Percentiles rank a stretch among this genome's conserved stretches.
These are phyloP conservation scores for Aureobasidium uvarum DNA, from an alignment of 2,329 filamentous ascomycete genomes.

Conservation along the genomic window DNA sequence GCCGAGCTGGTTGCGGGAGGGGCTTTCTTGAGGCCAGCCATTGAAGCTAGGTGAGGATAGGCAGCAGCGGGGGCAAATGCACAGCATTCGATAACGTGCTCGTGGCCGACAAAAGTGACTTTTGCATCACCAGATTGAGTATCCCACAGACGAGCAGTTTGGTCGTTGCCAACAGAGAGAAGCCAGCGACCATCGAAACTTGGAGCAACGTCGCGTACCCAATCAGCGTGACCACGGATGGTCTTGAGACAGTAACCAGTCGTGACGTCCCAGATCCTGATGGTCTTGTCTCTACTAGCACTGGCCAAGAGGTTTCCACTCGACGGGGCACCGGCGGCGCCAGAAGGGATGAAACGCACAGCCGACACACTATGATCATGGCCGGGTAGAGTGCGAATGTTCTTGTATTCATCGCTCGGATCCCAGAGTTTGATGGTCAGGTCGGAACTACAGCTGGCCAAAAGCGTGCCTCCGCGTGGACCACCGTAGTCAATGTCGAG, in stretches of 20 bases:
- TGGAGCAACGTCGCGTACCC: slow-evolving; percentile 85
- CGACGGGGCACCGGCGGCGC: slow-evolving; percentile 71
- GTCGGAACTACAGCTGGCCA: slow-evolving; percentile 83
- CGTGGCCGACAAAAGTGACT: slow-evolving; percentile 78
- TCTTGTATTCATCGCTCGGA: slow-evolving; percentile 88
- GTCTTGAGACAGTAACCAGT: slow-evolving; percentile 92
- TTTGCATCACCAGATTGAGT: slow-evolving; percentile 72
- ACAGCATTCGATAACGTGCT: slow-evolving; percentile 83
- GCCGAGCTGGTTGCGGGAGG: slow-evolving; percentile 71
- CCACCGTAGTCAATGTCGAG: slow-evolving; percentile 89
- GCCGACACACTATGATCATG: slow-evolving; percentile 91
- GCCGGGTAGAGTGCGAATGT: slow-evolving; percentile 84
- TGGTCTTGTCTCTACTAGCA: slow-evolving; percentile 78
- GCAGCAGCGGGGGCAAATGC: slow-evolving; percentile 76
- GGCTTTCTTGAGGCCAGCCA: slow-evolving; percentile 81
- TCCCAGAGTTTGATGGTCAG: slow-evolving; percentile 96
- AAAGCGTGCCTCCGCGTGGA: slow-evolving; percentile 71
- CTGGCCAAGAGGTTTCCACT: slow-evolving; percentile 83
- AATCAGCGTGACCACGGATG: slow-evolving; percentile 79
- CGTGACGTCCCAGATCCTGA: slow-evolving; percentile 89
- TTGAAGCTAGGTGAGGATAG: slow-evolving; percentile 71
- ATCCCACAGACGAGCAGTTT: slow-evolving; percentile 82
- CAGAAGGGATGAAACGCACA: slow-evolving; percentile 82
- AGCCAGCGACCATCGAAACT: slow-evolving; percentile 81
- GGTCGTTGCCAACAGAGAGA: slow-evolving; percentile 78